Base-by-base conservation (phyloP, 139 green algal species). In the Volvox reticuliferus region DNA sequence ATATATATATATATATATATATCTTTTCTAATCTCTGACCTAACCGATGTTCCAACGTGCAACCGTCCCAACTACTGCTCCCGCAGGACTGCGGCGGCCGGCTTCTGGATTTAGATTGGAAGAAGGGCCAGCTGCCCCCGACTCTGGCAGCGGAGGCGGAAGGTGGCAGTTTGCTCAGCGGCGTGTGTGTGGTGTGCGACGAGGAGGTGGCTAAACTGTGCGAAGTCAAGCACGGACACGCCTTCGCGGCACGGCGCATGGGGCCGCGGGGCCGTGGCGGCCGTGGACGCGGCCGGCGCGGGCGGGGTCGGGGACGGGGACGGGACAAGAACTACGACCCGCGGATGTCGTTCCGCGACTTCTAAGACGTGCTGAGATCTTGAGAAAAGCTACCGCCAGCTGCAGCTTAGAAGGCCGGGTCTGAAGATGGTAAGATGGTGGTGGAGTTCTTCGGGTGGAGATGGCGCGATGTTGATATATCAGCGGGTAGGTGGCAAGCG, bases 151-250 rank as follows among this genome's bases (percentile, higher is more conserved):
- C 68, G 0, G 63, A 82, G 37, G 85, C 85, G 37, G 69, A 89
- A 68, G 85, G 32, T 50, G 85, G 85, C 85, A 75, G 19, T 30
- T 30, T 61, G 37, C 17, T 82, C 6, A 3, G 18, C 26, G 85
- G 85, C 85, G 68, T 82, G 37, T 98, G 97, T 82, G 73, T 97
- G 1, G 87, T 95, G 50, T 98, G 96, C 76, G 95, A 98, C 83
- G 95, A 97, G 30, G 30, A 95, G 36, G 82, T 98, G 37, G 75
- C 79, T 14, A 89, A 76, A 55, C 79, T 96, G 75, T 96, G 93
- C 33, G 89, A 97, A 89, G 91, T 97, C 20, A 97, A 97, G 88
- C 95, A 98, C 86, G 95, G 94, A 1, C 93, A 92, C 36, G 92
- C 93, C 9, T 97, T 94, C 69, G 87, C 94, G 13, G 92, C 92